Percentiles rank a stretch among this genome's conserved stretches.
These are phyloP conservation scores for Sanghuangporus weigelae DNA, from an alignment of 1,284 basidiomycete genomes.

Conservation along the genomic window DNA sequence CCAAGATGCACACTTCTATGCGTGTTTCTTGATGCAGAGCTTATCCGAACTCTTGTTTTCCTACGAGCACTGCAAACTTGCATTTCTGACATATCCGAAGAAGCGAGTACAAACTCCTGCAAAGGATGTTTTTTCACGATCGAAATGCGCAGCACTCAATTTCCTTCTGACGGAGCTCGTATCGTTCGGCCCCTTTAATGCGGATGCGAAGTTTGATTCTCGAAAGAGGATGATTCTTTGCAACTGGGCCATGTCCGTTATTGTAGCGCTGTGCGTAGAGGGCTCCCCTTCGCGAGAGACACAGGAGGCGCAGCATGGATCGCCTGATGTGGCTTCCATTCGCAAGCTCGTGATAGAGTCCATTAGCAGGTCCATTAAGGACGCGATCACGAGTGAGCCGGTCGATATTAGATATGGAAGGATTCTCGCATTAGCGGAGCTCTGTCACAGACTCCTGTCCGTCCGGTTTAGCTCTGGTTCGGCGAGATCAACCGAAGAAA, in stretches of 20 bases:
- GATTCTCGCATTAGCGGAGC: conserved; percentile 81
- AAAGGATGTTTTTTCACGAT: conserved; percentile 54
- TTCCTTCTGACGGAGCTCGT: conserved; percentile 77
- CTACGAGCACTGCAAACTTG: conserved; percentile 86
- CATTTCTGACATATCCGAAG: conserved; percentile 77
- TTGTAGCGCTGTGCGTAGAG: conserved; percentile 91
- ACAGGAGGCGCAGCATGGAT: conserved; percentile 79
- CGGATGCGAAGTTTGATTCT: conserved; percentile 47
- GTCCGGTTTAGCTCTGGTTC: conserved; percentile 63
- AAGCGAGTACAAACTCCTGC: conserved; percentile 60
- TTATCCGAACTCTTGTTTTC: conserved; percentile 92
- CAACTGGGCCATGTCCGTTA: conserved; percentile 88
- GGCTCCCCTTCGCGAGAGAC: conserved; percentile 57
- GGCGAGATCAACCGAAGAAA: conserved; percentile 68
- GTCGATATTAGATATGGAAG: conserved; percentile 84
- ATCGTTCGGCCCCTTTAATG: conserved; percentile 68
- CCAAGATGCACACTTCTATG: conserved; percentile 44
- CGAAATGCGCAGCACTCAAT: conserved; percentile 62
- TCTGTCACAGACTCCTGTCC: conserved; percentile 85
- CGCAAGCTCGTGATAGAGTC: conserved; percentile 90
- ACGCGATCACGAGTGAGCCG: conserved; percentile 61
- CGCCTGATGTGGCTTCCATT: conserved; percentile 75
- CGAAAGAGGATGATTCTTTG: conserved; percentile 62
- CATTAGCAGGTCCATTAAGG: conserved; percentile 84
- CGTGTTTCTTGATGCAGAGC: conserved; percentile 87